phyloP scores from a whole-genome alignment of 345 rosid species.

The Sonneratia caseolaris region DNA sequence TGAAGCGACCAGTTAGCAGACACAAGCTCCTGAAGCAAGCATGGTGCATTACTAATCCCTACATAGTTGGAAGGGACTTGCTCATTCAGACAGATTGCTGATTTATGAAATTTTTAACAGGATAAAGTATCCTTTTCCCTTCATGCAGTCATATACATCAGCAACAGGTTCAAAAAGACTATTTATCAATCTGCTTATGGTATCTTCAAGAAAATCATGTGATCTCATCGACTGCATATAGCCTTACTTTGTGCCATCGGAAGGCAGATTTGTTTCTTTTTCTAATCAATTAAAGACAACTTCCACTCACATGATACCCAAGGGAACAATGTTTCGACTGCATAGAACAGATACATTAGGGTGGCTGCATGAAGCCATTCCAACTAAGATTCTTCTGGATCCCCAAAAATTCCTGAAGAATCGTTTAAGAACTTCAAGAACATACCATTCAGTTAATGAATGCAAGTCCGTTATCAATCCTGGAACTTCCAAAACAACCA shows the following conservation, averaged over 20 bases:
- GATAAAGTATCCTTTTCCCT: not conserved
- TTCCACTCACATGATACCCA: not conserved
- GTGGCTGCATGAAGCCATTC: not conserved
- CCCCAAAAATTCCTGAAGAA: not conserved
- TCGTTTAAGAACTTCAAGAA: not conserved
- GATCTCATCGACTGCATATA: not conserved
- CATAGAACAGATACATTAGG: not conserved
- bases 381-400: not conserved
- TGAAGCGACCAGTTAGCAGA: not conserved
- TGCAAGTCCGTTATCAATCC: conserved; percentile 39
- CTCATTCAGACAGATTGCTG: not conserved
- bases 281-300: not conserved
- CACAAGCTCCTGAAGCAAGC: not conserved
- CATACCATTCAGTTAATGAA: conserved; percentile 39
- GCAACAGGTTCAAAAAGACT: not conserved
- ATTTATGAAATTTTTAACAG: not conserved
- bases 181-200: not conserved
- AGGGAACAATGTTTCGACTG: not conserved
- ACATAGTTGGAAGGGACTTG: not conserved
- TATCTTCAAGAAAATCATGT: not conserved
- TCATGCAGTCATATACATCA: not conserved
- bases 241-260: not conserved
- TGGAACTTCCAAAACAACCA: conserved; percentile 42
- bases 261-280: not conserved
- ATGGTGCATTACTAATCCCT: not conserved